Evolutionary conservation across 2,329 filamentous ascomycete species (phyloP).

Genomic region (Byssothecium circinans): DNA sequence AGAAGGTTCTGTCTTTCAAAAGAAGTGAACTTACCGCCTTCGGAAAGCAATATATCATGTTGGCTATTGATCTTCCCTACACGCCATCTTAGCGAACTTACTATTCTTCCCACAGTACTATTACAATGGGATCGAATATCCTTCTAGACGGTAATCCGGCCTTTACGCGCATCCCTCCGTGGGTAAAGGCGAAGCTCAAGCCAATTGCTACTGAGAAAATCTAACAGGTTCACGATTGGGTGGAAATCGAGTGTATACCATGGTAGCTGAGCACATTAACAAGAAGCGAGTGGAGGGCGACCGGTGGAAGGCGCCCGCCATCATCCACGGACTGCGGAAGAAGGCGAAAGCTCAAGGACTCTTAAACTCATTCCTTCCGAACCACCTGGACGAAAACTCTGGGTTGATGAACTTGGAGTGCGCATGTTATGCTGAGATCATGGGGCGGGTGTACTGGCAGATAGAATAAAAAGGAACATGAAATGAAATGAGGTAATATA

Average conservation of each 20-base stretch:
- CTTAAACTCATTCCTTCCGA: slow-evolving; percentile 47
- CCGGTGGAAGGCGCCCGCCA: slow-evolving; percentile 46
- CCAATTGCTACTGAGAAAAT: slow-evolving; percentile 48
- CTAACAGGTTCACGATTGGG: slow-evolving; percentile 47
- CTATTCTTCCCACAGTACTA: background rate
- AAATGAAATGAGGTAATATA: no score
- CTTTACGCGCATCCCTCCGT: slow-evolving; percentile 46
- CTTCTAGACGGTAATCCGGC: slow-evolving; percentile 33
- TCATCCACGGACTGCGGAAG: slow-evolving; percentile 47
- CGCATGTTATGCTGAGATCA: slow-evolving; percentile 50
- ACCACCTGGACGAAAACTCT: slow-evolving; percentile 47
- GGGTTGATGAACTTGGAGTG: slow-evolving; percentile 53
- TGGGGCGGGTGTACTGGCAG: slow-evolving; percentile 52
- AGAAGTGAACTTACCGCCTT: slow-evolving; percentile 40
- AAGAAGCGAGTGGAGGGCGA: slow-evolving; percentile 41
- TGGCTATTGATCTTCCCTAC: slow-evolving; percentile 6
- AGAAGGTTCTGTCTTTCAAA: background rate
- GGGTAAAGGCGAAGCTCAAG: slow-evolving; percentile 56
- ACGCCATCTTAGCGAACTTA: slow-evolving; percentile 10
- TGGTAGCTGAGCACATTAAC: slow-evolving; percentile 47
- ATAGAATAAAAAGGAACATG: no score
- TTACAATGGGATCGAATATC: slow-evolving; percentile 22
- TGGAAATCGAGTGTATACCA: slow-evolving; percentile 51
- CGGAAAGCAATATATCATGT: slow-evolving; percentile 22
- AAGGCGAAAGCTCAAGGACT: slow-evolving; percentile 46